A percentile compares a stretch with the other conserved stretches of the same genome.
phyloP scores from a whole-genome alignment of 1,139 yeast species.

The Zhuliangozyma parablackwelliae region DNA sequence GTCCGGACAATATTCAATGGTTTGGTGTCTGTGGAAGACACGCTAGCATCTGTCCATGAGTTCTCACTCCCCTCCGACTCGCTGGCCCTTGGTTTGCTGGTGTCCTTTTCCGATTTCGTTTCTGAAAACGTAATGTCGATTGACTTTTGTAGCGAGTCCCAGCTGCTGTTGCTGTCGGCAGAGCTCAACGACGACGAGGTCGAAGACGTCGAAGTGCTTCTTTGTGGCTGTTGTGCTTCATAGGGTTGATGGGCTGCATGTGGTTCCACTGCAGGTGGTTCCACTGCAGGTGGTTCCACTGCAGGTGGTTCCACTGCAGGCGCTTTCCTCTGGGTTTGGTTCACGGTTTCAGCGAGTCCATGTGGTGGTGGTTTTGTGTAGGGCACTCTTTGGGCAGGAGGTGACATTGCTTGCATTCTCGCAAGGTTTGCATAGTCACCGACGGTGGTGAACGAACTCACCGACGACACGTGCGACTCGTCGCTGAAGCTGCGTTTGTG shows the following conservation, averaged over 20 bases:
- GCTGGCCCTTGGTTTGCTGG: neutral
- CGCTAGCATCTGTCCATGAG: conserved; percentile 7
- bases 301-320: too few relatives aligned
- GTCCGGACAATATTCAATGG: conserved; percentile 8
- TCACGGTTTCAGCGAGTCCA: neutral
- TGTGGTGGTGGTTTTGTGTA: neutral
- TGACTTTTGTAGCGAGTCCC: conserved; percentile 36
- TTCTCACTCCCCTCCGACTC: conserved; percentile 1
- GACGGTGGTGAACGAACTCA: conserved; percentile 35
- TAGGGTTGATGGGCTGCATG: neutral
- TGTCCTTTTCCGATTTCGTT: neutral
- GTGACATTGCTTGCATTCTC: conserved; percentile 2
- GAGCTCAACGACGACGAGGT: conserved; percentile 7
- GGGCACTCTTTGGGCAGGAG: conserved; percentile 3
- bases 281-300: neutral
- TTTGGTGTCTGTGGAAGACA: conserved; percentile 1
- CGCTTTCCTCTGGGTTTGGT: too few relatives aligned
- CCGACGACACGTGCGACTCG: conserved; percentile 35
- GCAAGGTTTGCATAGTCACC: conserved; percentile 27
- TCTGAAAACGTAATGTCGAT: conserved; percentile 19
- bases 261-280: neutral
- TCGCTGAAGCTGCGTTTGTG: conserved; percentile 34
- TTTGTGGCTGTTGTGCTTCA: neutral
- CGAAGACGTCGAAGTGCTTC: neutral
- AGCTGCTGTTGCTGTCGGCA: conserved; percentile 16